Evolutionary conservation across 352 stramenopile genomes (phyloP), one percentile per base, ranked within the genome.

Genomic region (Nothophytophthora sp.): DNA sequence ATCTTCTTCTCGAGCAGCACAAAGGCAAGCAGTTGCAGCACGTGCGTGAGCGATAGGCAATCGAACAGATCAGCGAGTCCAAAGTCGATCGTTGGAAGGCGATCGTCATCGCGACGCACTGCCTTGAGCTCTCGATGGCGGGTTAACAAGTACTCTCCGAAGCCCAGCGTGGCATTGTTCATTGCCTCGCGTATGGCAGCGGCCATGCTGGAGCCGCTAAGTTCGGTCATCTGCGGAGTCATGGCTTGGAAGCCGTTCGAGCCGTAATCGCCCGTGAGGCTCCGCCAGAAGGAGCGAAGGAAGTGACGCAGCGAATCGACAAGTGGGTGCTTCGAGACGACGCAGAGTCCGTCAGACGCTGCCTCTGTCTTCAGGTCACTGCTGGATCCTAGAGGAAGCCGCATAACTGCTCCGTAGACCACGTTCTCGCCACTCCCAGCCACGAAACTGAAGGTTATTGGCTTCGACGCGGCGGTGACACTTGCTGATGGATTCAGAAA

Each of bases 1-100:
- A 93, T 64, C 43, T 91, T 86, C 44, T 83, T 86, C 42, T 93
- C 80, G 32, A 83, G 52, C 19, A 93, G 29, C 6, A 76, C 67
- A 18, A 88, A 69, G 2, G 76, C 70, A 25, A 93, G 78, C 6
- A 92, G 62, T 6, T 69, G 71, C 43, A 91, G 61, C 5, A 87
- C 51, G 43, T 90, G 63, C 2, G 71, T 70, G 33, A 87, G 50
- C 3, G 78, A 86, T 0, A 89, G 57, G 37, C 63, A 74, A 12
- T 87, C 78, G 35, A 87, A 84, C 3, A 87, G 41, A 53, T 87
- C 73, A 8, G 68, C 45, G 4, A 84, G 56, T 6, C 47, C 50
- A 7, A 70, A 60, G 42, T 89, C 78, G 25, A 84, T 38, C 2
- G 11, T 18, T 8, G 38, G 47, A 24, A 60, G 38, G 9, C 35